Conservation (phyloP, 2,329 filamentous ascomycete species). For the Paecilomyces niveus region DNA sequence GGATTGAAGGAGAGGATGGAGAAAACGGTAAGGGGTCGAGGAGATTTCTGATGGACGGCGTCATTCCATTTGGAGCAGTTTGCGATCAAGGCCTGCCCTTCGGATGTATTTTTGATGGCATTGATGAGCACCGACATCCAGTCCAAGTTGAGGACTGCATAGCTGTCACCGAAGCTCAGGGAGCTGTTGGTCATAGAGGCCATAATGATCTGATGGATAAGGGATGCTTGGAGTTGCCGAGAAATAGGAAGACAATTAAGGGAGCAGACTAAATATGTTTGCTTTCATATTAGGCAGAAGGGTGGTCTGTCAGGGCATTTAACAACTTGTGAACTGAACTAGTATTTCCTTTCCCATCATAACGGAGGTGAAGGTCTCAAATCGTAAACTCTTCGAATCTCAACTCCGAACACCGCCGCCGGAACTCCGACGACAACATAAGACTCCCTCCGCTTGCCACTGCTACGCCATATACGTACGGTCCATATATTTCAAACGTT, state of each 20-base stretch:
- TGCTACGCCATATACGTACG: neutral
- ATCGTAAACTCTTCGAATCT: neutral
- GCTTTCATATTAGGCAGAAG: neutral
- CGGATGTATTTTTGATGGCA: slow-evolving; percentile 22
- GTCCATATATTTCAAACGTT: neutral
- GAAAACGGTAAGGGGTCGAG: slow-evolving; percentile 32
- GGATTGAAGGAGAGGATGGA: slow-evolving; percentile 32
- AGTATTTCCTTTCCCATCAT: neutral
- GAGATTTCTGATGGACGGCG: slow-evolving; percentile 28
- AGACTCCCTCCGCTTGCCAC: neutral
- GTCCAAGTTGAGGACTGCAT: slow-evolving; percentile 40
- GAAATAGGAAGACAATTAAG: neutral
- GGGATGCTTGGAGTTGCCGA: neutral
- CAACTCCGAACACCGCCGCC: slow-evolving; percentile 3
- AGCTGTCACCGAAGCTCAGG: slow-evolving; percentile 25
- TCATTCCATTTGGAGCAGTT: slow-evolving; percentile 32
- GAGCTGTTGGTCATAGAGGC: slow-evolving; percentile 1
- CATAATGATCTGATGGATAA: neutral
- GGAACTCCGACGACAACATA: neutral
- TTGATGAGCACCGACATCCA: slow-evolving; percentile 24
- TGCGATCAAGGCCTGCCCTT: slow-evolving; percentile 26
- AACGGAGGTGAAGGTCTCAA: neutral
- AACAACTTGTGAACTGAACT: neutral
- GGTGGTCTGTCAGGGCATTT: neutral
- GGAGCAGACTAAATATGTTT: neutral